These are phyloP conservation scores for Phytopythium ostracodes DNA, from an alignment of 352 stramenopile genomes.

Conservation along the genomic window DNA sequence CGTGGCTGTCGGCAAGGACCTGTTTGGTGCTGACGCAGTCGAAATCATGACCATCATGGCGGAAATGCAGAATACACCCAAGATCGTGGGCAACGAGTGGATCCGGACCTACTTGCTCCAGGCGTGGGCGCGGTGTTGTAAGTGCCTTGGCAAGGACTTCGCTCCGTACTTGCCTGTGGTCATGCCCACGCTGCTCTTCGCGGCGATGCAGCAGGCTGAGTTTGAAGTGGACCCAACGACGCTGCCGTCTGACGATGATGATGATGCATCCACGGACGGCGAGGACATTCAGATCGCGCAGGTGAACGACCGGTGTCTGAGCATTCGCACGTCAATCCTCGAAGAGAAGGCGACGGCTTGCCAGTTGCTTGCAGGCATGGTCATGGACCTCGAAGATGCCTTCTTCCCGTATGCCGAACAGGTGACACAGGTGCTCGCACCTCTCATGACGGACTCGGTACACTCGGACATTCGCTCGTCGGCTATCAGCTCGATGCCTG, in stretches of 20 bases:
- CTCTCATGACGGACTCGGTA: slow-evolving; percentile 79
- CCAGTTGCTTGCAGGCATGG: slow-evolving; percentile 72
- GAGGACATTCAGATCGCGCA: slow-evolving; percentile 83
- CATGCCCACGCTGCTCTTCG: slow-evolving; percentile 77
- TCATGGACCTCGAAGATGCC: slow-evolving; percentile 69
- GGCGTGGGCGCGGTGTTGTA: slow-evolving; percentile 73
- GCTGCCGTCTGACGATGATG: slow-evolving; percentile 48
- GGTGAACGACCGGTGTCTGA: slow-evolving; percentile 79
- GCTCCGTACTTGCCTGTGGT: slow-evolving; percentile 71
- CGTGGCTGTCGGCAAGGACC: slow-evolving; percentile 65
- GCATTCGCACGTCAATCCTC: slow-evolving; percentile 76
- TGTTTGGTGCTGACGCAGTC: slow-evolving; percentile 63
- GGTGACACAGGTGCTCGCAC: slow-evolving; percentile 76
- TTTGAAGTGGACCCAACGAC: slow-evolving; percentile 73
- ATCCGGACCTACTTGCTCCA: slow-evolving; percentile 83
- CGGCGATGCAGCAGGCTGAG: slow-evolving; percentile 76
- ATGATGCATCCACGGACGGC: slow-evolving; percentile 52
- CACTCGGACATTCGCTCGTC: slow-evolving; percentile 83
- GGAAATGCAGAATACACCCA: slow-evolving; percentile 79
- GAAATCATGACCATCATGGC: slow-evolving; percentile 85
- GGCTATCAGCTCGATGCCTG: slow-evolving; percentile 75
- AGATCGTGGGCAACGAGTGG: slow-evolving; percentile 76
- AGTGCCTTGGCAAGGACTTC: slow-evolving; percentile 76
- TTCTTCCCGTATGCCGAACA: slow-evolving; percentile 88
- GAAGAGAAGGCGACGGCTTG: slow-evolving; percentile 85